These are phyloP conservation scores for Cicer cuneatum DNA, from an alignment of 306 rosid species.

Conservation along the genomic window DNA sequence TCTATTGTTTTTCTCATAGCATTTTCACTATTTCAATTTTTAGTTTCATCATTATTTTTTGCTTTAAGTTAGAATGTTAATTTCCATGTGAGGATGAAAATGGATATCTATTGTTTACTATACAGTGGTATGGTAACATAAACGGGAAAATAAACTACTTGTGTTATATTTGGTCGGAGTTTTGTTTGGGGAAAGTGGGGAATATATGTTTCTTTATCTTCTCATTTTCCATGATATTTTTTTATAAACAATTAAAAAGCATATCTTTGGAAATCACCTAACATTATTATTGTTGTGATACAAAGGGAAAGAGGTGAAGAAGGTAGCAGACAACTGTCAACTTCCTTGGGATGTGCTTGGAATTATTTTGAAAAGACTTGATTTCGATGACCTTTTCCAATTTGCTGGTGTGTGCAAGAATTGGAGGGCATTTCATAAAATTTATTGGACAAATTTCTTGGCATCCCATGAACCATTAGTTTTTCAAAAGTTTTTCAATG, in stretches of 20 bases:
- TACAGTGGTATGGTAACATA: not conserved
- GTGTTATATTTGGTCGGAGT: not conserved
- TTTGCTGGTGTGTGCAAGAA: not conserved
- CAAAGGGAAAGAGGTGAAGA: no score
- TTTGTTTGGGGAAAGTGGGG: not conserved
- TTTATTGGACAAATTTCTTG: not conserved
- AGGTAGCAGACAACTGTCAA: no score
- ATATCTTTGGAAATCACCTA: not conserved
- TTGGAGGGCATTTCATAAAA: not conserved
- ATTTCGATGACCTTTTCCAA: not conserved
- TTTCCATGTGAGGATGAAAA: not conserved
- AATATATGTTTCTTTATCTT: not conserved
- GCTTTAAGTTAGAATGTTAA: no score
- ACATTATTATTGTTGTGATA: not conserved
- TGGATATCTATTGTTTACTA: not conserved
- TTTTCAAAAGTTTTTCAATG: no score
- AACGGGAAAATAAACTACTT: not conserved
- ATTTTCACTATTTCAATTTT: conserved; percentile 1
- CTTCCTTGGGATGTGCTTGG: not conserved
- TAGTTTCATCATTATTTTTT: not conserved
- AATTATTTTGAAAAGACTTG: not conserved
- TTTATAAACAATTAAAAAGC: not conserved
- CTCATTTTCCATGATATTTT: not conserved
- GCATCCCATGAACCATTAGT: not conserved
- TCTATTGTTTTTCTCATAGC: not conserved